Percentiles rank a stretch among this genome's conserved stretches.
Evolutionary conservation across 352 stramenopile species (phyloP).

Genomic region (Phytopythium mirpurense): DNA sequence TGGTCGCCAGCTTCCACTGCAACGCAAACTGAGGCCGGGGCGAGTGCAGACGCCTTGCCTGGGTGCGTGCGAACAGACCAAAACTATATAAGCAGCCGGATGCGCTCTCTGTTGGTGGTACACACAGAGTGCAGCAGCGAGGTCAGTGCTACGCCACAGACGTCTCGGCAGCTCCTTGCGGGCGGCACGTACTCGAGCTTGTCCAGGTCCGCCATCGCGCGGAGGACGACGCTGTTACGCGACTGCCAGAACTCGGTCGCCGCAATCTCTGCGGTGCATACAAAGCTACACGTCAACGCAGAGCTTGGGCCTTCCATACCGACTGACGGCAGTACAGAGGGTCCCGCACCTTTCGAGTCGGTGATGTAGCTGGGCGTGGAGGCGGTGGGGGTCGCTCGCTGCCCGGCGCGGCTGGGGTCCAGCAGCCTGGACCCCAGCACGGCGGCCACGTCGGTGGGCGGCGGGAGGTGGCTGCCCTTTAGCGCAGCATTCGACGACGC

Average conservation of each 20-base stretch:
- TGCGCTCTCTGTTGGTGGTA: background rate
- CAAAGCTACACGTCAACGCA: background rate
- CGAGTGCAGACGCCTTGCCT: no score
- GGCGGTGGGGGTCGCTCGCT: background rate
- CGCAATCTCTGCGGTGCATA: background rate
- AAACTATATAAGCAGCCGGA: background rate
- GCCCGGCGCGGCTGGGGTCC: conserved; percentile 1
- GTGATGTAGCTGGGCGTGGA: background rate
- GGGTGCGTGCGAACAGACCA: no score
- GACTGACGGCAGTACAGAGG: no score
- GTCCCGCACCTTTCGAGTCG: background rate
- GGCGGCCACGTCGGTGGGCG: conserved; percentile 17
- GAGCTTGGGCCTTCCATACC: no score
- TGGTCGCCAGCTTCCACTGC: no score
- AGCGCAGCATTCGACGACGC: conserved; percentile 1
- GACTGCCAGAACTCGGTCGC: background rate
- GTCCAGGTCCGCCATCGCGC: conserved; percentile 1
- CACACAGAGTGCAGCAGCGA: background rate
- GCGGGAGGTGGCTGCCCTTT: conserved; percentile 15
- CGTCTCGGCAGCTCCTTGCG: background rate
- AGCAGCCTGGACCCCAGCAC: conserved; percentile 7
- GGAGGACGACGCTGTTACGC: background rate
- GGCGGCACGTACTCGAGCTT: conserved; percentile 1
- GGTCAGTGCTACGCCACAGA: background rate
- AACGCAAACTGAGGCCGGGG: no score